A percentile compares a stretch with the other conserved stretches of the same genome.
These are phyloP conservation scores for Hirsutella minnesotensis DNA, from an alignment of 2,329 filamentous ascomycete genomes.

Conservation along the genomic window DNA sequence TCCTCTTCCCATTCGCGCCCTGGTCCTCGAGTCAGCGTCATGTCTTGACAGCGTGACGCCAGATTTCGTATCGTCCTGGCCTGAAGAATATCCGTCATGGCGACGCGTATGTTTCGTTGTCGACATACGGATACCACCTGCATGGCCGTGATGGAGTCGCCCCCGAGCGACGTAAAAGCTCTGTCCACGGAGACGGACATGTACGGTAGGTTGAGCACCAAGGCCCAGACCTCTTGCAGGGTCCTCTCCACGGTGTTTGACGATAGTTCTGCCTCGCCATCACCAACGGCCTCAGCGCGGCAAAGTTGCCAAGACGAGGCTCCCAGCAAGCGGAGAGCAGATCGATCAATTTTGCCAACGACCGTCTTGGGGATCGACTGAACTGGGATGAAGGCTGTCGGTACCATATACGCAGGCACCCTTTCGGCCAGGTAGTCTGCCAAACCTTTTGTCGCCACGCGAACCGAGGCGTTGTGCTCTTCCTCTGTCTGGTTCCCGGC, in stretches of 20 bases:
- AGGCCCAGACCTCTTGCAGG: slow-evolving; percentile 20
- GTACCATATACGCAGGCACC: slow-evolving; percentile 8
- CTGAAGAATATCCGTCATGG: slow-evolving; percentile 19
- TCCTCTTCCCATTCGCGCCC: neutral
- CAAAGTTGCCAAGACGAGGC: slow-evolving; percentile 1
- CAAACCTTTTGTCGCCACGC: neutral
- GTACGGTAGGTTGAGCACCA: slow-evolving; percentile 23
- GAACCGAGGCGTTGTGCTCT: neutral
- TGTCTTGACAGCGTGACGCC: slow-evolving; percentile 1
- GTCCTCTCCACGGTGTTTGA: slow-evolving; percentile 2
- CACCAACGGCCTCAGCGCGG: neutral
- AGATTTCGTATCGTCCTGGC: slow-evolving; percentile 16
- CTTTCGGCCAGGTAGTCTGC: slow-evolving; percentile 1
- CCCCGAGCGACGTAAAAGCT: slow-evolving; percentile 27
- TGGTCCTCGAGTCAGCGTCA: neutral
- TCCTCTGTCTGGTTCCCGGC: neutral
- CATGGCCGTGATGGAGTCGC: slow-evolving; percentile 12
- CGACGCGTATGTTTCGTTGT: slow-evolving; percentile 14
- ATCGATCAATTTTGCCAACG: slow-evolving; percentile 6
- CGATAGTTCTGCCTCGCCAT: neutral
- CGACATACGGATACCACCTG: slow-evolving; percentile 25
- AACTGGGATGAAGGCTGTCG: slow-evolving; percentile 5
- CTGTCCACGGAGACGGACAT: slow-evolving; percentile 16
- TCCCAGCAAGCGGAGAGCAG: slow-evolving; percentile 3
- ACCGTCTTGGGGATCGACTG: slow-evolving; percentile 4